Evolutionary conservation across 2,329 filamentous ascomycete genomes (phyloP).

Genomic region (Diaporthe aspalathi): DNA sequence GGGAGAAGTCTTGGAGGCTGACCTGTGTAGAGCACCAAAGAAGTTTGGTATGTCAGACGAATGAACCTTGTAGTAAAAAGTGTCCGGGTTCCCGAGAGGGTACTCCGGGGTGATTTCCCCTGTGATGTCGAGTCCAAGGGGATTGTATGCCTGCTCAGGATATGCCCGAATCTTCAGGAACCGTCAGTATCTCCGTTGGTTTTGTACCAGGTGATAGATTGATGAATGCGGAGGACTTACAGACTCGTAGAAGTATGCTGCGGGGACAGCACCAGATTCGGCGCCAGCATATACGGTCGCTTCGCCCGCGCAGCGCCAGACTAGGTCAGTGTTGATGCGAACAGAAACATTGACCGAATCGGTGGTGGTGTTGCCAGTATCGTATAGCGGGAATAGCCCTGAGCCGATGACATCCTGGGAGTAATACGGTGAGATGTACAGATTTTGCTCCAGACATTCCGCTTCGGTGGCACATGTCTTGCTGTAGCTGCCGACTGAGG

Average conservation of each 20-base stretch:
- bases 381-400: not conserved
- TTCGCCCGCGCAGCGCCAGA: slow-evolving; percentile 14
- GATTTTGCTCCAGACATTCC: slow-evolving; percentile 14
- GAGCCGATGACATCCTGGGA: not conserved
- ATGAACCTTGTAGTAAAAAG: slow-evolving; percentile 9
- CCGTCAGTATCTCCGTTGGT: not conserved
- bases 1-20: not conserved
- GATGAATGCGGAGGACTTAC: not conserved
- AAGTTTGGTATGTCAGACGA: slow-evolving; percentile 8
- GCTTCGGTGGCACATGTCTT: slow-evolving; percentile 15
- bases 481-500: slow-evolving; percentile 19
- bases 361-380: not conserved
- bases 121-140: slow-evolving; percentile 3
- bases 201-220: not conserved
- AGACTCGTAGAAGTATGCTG: slow-evolving; percentile 9
- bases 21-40: slow-evolving; percentile 17
- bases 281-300: slow-evolving; percentile 15
- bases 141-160: slow-evolving; percentile 8
- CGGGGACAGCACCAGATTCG: slow-evolving; percentile 17
- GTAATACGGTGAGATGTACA: slow-evolving; percentile 5
- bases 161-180: not conserved
- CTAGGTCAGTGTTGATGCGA: slow-evolving; percentile 5
- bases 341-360: slow-evolving; percentile 17
- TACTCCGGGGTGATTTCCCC: slow-evolving; percentile 4
- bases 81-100: slow-evolving; percentile 2